Base-by-base conservation (phyloP, 305 asterid genomes). In the Fraxinus ornus region DNA sequence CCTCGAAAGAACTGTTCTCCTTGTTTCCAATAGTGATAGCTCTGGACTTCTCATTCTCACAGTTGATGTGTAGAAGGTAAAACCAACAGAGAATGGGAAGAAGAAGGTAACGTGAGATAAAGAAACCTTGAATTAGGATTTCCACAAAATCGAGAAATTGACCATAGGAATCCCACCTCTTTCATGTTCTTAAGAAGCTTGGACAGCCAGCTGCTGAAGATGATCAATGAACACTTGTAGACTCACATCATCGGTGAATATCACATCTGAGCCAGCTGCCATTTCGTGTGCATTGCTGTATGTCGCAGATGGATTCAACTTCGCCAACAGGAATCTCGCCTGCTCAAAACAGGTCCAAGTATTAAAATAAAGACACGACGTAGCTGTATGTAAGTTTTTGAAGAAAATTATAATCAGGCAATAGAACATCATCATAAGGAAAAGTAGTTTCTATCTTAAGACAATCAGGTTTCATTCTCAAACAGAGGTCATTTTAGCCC, bases 241-340 rank as follows among this genome's bases (percentile, higher is more conserved):
- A 83, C 97, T 93, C 86, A 93, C 98, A 73, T 96, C 99, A 87
- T 96, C 99, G 0, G 99, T 96, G 88, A 94, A 92, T 83, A 96
- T 96, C 55, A 96, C 92, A 62, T 96, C 99, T 0, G 95, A 87
- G 15, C 98, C 98, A 35, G 94, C 90, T 52, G 91, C 76, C 76
- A 93, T 93, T 82, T 94, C 98, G 26, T 90, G 89, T 57, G 95
- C 97, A 84, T 92, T 96, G 74, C 84, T 94, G 90, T 96, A 91
- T 2, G 98, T 96, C 70, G 99, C 98, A 9, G 99, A 96, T n/a
- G 99, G 99, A 84, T 96, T 96, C 93, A 96, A 87, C 89, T 94
- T 96, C 39, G 98, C 99, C 92, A 94, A 90, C 85, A 96, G 86
- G 80, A 94, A 96, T 78, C 99, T 92, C 80, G 99, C 99, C 99